Base-by-base conservation (phyloP, 164 flowering plant species). In the Magnolia changhungtana region DNA sequence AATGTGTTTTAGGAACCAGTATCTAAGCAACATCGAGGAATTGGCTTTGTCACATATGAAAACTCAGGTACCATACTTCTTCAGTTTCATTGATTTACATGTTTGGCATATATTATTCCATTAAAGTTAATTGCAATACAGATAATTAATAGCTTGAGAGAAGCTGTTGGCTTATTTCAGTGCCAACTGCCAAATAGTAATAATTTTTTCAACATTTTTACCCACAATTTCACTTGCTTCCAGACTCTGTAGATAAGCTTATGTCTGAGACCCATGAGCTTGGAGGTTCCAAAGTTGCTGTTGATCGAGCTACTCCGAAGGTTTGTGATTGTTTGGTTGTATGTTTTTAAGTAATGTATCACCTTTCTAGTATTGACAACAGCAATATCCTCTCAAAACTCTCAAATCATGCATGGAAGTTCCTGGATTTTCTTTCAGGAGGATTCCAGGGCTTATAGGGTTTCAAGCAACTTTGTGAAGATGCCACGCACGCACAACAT, bases 21-120 rank as follows among this genome's bases (percentile, higher is more conserved):
- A 51, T 72, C 75, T 29, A 80, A 73, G 73, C 82, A 80, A 68
- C 82, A 80, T 59, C 65, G 74, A 69, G 81, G 78, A 16, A 80
- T 80, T 76, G 82, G 82, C 72, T 80, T 80, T 76, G 82, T 76
- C 18, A 80, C 82, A 21, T 80, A 72, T 69, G 79, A 80, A 76
- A 73, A 67, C 27, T 13, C 76, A 74, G 77, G 80, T 75, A 65
- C 64, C 50, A 19, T 11, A 37, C 55, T 31, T 21, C 29, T 50
- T 74, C 55, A n/a, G 51, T 31, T 27, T 18, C 51, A 8, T 7
- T 20, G 63, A 45, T 11, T 24, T 23, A 65, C 61, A 10, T 55
- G 18, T 55, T 55, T 8, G 45, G 2, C 45, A 37, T 37, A 37
- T 37, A 37, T 37, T 37, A 37, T 65, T 65, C 68, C 68, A 65